Base-by-base conservation (phyloP, 2,329 filamentous ascomycete species). In the Mycosphaerella sp. region DNA sequence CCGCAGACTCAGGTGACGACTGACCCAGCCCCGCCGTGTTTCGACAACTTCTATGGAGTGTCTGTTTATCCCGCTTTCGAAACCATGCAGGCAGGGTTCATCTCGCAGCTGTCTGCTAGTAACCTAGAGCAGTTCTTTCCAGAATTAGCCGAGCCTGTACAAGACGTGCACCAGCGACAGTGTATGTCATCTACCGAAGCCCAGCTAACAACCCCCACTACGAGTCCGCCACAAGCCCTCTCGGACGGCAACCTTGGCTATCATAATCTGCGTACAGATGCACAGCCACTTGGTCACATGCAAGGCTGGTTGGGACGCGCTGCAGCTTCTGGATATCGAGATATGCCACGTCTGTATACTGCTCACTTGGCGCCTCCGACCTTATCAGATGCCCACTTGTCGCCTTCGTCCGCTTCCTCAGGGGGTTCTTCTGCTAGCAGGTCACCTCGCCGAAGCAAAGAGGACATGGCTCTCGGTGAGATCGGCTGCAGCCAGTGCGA, bases 401-500 rank as follows among this genome's bases (percentile, higher is more conserved):
- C 60, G 12, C 60, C 60, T 9, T 58, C 55, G 5, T 62, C 60
- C 9, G 59, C 59, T 11, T 61, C 60, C 9, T 57, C 60, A 2
- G 51, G 53, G 11, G 58, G 46, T 3, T 62, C 60, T 2, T 58
- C 56, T 2, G 31, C 52, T 3, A 39, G 44, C 8, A 44, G 46
- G 14, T 55, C 57, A n/a, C 47, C 59, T 9, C 51, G 59, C 3
- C 59, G 55, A 12, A 48, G 34, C 5, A 51, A 36, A 17, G 42
- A 53, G n/a, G 53, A 57, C 21, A 56, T 59, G 54, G 26, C 49
- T 3, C 14, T 49, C 21, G 59, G 60, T 2, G 48, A 56, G 12
- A 57, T 58, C 39, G 43, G 46, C 12, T 60, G 58, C 23, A 32
- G 43, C 2, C 53, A 55, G n/a, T 62, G 60, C 53, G 57, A 51